phyloP scores from a whole-genome alignment of 106 monocot species.

The Acorus gramineus region DNA sequence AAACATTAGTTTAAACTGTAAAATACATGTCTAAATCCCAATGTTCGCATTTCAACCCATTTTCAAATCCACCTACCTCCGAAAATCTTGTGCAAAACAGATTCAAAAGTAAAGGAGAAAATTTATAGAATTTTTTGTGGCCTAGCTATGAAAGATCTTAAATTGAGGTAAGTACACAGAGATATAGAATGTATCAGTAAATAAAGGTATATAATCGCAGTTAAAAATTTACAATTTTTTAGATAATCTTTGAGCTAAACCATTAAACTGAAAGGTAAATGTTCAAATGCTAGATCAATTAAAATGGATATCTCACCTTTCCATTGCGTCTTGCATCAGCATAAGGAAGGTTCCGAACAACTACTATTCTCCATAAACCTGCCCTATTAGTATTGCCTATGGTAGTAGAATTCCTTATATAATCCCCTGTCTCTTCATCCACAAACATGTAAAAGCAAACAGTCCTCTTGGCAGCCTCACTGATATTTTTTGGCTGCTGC shows the following conservation, averaged over 20 bases:
- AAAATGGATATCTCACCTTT: slow-evolving; percentile 52
- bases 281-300: background rate
- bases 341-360: slow-evolving; percentile 85
- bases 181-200: too few relatives aligned
- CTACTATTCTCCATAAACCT: slow-evolving; percentile 83
- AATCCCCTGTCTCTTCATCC: slow-evolving; percentile 78
- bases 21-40: too few relatives aligned
- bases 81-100: too few relatives aligned
- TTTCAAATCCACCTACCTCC: too few relatives aligned
- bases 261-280: background rate
- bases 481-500: slow-evolving; percentile 84
- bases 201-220: too few relatives aligned
- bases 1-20: too few relatives aligned
- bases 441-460: slow-evolving; percentile 92
- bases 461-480: slow-evolving; percentile 45
- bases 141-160: too few relatives aligned
- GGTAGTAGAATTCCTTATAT: slow-evolving; percentile 58
- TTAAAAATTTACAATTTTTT: too few relatives aligned
- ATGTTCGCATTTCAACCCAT: too few relatives aligned
- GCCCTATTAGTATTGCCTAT: slow-evolving; percentile 31
- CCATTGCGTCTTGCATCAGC: slow-evolving; percentile 82
- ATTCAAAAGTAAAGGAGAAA: too few relatives aligned
- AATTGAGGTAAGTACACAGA: too few relatives aligned
- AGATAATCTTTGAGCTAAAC: background rate
- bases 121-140: too few relatives aligned